Percentiles rank a stretch among this genome's conserved stretches.
Evolutionary conservation across 2,329 filamentous ascomycete genomes (phyloP).

Genomic region (Alternaria angustiovoidea): DNA sequence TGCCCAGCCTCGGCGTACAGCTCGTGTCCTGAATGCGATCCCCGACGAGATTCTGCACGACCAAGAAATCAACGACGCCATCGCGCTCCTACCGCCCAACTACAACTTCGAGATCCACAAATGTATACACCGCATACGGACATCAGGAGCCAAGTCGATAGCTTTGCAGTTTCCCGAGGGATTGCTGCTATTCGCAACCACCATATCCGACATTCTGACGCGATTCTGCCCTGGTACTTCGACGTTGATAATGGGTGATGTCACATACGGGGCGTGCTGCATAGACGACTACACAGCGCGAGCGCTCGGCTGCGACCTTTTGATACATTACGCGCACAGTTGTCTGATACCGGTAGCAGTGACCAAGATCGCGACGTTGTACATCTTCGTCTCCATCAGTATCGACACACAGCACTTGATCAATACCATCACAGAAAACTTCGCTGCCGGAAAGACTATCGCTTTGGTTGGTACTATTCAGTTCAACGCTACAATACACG

Average conservation of each 20-base stretch:
- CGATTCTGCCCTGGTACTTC: constrained; percentile 92
- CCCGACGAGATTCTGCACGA: constrained; percentile 87
- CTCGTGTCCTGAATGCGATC: constrained; percentile 88
- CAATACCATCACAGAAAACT: constrained; percentile 87
- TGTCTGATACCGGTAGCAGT: constrained; percentile 96
- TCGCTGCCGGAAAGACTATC: constrained; percentile 82
- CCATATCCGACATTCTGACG: constrained; percentile 93
- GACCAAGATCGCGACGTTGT: constrained; percentile 95
- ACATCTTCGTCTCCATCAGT: constrained; percentile 97
- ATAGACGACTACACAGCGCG: constrained; percentile 98
- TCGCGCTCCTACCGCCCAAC: constrained; percentile 87
- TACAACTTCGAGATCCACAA: constrained; percentile 99
- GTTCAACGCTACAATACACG: constrained; percentile 97
- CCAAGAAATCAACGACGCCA: constrained; percentile 83
- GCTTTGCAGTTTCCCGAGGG: constrained; percentile 98
- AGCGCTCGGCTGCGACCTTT: constrained; percentile 89
- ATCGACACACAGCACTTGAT: constrained; percentile 91
- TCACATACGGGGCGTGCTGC: constrained; percentile 97
- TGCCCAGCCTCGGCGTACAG: constrained; percentile 73
- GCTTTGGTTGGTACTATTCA: constrained; percentile 97
- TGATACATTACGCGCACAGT: constrained; percentile 97
- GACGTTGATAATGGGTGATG: constrained; percentile 98
- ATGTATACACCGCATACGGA: constrained; percentile 92
- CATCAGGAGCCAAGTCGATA: constrained; percentile 78
- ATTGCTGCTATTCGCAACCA: constrained; percentile 92